phyloP scores from a whole-genome alignment of 352 stramenopile genomes.

The Sclerospora graminicola region DNA sequence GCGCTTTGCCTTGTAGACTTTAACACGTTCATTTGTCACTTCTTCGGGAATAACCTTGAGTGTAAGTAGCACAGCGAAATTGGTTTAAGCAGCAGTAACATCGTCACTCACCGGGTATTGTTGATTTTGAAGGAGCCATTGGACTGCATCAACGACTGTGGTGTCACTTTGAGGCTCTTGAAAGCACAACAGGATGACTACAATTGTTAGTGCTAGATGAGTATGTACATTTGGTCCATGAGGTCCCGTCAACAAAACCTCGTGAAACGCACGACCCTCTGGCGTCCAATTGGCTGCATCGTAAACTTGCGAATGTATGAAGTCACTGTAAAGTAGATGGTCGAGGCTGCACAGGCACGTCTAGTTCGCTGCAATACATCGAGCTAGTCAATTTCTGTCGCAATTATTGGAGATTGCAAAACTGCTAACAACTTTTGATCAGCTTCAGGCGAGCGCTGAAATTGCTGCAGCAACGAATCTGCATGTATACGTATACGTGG shows the following conservation, averaged over 20 bases:
- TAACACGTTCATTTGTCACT: no score
- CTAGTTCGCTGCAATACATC: conserved; percentile 30
- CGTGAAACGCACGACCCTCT: conserved; percentile 22
- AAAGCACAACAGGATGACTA: conserved; percentile 66
- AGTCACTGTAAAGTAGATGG: conserved; percentile 56
- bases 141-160: conserved; percentile 47
- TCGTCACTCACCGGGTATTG: conserved; percentile 30
- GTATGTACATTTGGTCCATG: conserved; percentile 52
- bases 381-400: conserved; percentile 18
- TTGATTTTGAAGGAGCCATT: conserved; percentile 75
- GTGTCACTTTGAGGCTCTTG: conserved; percentile 44
- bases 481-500: conserved; percentile 54
- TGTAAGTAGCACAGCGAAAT: no score
- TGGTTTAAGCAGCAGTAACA: no score
- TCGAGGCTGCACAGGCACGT: conserved; percentile 30
- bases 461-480: no score
- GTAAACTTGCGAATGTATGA: conserved; percentile 2
- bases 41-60: no score
- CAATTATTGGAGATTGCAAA: no score
- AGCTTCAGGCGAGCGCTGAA: conserved; percentile 62
- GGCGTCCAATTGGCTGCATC: no score
- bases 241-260: conserved; percentile 43
- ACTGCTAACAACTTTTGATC: conserved; percentile 37
- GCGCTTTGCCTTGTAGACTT: no score
- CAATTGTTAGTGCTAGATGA: conserved; percentile 62